Base-by-base conservation (phyloP, 1,284 basidiomycete genomes). In the Ceratobasidium sp. region DNA sequence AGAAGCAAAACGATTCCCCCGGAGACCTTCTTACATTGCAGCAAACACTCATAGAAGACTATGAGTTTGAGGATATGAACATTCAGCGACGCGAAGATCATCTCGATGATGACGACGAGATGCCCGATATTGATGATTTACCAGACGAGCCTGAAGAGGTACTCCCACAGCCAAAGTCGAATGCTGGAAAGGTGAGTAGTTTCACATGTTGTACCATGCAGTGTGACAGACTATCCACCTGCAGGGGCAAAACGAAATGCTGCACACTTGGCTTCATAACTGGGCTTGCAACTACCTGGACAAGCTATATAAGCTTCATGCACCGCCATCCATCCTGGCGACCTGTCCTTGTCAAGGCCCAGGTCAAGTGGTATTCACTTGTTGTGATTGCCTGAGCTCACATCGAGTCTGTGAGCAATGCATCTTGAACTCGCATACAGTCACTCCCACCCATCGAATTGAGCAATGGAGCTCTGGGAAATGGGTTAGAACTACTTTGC, bases 241-340 rank as follows among this genome's bases (percentile, higher is more conserved):
- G 16, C 55, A 61, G 58, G 58, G 41, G 4, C 58, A 61, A 28
- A 61, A 44, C 38, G 23, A 61, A 28, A 61, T 61, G 58, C 58
- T 61, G 2, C 7, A 21, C 1, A 7, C 6, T 2, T 61, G 41
- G 58, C n/a, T 61, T 2, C 4, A 2, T 1, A n/a, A 11, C 8
- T 44, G 35, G n/a, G 26, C 18, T 13, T 14, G 6, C 1, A 44
- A 41, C 2, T 61, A 61, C 21, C 6, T 61, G 35, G 26, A 41
- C 23, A 35, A 61, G 9, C 21, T 13, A 11, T 61, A 23, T 13
- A 14, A 35, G 28, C 5, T 26, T 2, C 14, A 44, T 21, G 1
- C 13, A 18, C 21, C 58, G n/a, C 41, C 38, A 4, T n/a, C n/a
- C 1, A 21, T 3, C 32, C 6, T 8, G 9, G n/a, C 5, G 23